phyloP scores from a whole-genome alignment of 1,284 basidiomycete species.

The Moesziomyces antarcticus region DNA sequence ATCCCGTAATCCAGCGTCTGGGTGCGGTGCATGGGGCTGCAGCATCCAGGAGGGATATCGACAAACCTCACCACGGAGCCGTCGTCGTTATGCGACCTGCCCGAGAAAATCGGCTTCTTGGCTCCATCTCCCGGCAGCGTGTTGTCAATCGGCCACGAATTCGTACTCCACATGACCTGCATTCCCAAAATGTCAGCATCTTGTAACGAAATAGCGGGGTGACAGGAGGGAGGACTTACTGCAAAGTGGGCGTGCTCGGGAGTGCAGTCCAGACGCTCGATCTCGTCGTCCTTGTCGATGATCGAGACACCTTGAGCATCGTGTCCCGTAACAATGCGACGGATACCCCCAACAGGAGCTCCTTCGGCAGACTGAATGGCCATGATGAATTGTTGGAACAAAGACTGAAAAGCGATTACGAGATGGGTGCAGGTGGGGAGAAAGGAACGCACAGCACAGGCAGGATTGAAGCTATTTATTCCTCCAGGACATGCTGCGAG shows the following conservation, averaged over 20 bases:
- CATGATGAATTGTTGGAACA: slow-evolving; percentile 4
- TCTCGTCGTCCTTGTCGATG: slow-evolving; percentile 17
- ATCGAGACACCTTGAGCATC: slow-evolving; percentile 8
- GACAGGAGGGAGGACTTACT: slow-evolving; percentile 6
- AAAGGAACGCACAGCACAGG: too few species aligned
- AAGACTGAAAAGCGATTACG: background rate
- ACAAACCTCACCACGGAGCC: slow-evolving; percentile 35
- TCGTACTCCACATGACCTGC: slow-evolving; percentile 29
- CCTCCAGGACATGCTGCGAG: too few species aligned
- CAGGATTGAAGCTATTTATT: too few species aligned
- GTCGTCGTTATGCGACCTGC: slow-evolving; percentile 19
- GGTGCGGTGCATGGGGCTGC: slow-evolving; percentile 30
- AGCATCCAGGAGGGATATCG: slow-evolving; percentile 16
- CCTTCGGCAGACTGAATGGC: background rate
- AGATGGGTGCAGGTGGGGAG: too few species aligned
- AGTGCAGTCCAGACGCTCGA: slow-evolving; percentile 10
- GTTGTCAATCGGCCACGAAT: slow-evolving; percentile 20
- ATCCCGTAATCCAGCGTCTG: slow-evolving; percentile 45
- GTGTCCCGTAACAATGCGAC: slow-evolving; percentile 23
- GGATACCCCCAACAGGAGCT: slow-evolving; percentile 15
- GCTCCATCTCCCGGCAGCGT: slow-evolving; percentile 19
- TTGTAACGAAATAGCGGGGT: background rate
- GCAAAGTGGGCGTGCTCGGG: slow-evolving; percentile 16
- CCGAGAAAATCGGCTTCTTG: slow-evolving; percentile 22
- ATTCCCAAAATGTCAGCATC: background rate